phyloP scores from a whole-genome alignment of 768 basidiomycete genomes.

The Auricularia cornea region DNA sequence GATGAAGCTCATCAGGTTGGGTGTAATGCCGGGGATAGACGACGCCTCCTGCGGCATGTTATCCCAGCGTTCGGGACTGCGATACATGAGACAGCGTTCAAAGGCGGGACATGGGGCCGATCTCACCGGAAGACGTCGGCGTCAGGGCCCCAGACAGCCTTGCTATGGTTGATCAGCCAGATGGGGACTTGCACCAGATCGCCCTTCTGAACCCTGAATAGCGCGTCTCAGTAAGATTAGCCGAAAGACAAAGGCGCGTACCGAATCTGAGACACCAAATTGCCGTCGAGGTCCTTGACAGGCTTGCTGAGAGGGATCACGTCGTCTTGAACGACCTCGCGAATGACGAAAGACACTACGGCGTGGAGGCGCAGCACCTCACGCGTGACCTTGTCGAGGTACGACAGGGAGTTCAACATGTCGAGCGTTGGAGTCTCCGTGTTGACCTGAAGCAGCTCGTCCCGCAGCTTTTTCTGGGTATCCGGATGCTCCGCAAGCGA shows the following conservation, averaged over 20 bases:
- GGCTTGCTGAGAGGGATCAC: constrained; percentile 41
- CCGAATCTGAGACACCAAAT: constrained; percentile 7
- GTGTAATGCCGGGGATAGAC: constrained; percentile 1
- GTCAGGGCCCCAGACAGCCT: constrained; percentile 25
- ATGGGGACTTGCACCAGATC: constrained; percentile 20
- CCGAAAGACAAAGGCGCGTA: constrained; percentile 1
- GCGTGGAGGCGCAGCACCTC: constrained; percentile 49
- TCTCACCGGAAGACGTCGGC: constrained; percentile 27
- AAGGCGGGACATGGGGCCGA: constrained; percentile 15
- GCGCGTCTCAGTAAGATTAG: neutral
- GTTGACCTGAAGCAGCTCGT: constrained; percentile 13
- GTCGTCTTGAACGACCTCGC: constrained; percentile 30
- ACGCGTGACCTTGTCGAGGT: constrained; percentile 54
- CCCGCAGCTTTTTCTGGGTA: constrained; percentile 17
- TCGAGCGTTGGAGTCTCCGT: constrained; percentile 12
- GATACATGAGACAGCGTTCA: neutral
- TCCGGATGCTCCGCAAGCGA: constrained; percentile 25
- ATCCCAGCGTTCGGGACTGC: constrained; percentile 4
- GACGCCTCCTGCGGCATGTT: neutral
- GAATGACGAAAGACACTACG: constrained; percentile 40
- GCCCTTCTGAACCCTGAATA: constrained; percentile 4
- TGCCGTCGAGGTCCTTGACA: constrained; percentile 18
- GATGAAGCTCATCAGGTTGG: constrained; percentile 3
- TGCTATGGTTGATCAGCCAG: constrained; percentile 19
- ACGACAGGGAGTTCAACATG: constrained; percentile 35